Base-by-base conservation (phyloP, 1,284 basidiomycete species). In the Ustilago trichophora region DNA sequence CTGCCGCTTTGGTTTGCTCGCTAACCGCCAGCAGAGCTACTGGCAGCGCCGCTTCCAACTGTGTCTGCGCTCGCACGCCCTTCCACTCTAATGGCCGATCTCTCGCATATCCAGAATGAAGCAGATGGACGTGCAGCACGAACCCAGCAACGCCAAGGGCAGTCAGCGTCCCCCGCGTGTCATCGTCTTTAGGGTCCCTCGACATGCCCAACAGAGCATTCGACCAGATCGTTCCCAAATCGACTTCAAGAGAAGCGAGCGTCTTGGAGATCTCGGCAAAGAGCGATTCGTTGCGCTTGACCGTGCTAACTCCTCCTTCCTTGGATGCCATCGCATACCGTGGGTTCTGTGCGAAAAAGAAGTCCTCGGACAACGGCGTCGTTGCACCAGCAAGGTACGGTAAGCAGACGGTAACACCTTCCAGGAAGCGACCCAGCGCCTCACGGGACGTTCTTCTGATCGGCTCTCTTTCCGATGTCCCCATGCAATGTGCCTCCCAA, bases 221-320 rank as follows among this genome's bases (percentile, higher is more conserved):
- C 12, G 52, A 47, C 66, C 66, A 69, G 27, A 69, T 52, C 6
- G 35, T 37, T 4, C 54, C 55, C 42, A 69, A 21, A 5, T 69
- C 66, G 7, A 69, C 43, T 16, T 64, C 55, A 9, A 69, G 56
- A 22, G 55, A 58, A 5, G 59, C 47, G 1, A 69, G 40, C 38
- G 66, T 69, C 31, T 59, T 63, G 26, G 59, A 58, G 27, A 69
- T 51, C 56, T 69, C 59, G 26, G 66, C 59, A 34, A 63, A 69
- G 0, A 59, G 44, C 34, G 54, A 24, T 19, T 69, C 59, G 45
- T 59, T 64, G 32, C 51, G 37, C 37, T 54, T 62, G 9, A 68
- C 58, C 11, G 38, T 27, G 42, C 65, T 58, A 2, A 18, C 26
- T 33, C 42, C 48, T 13, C 33, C n/a, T n/a, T n/a, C 16, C 24